These are phyloP conservation scores for Beauveria medogensis DNA, from an alignment of 2,329 filamentous ascomycete genomes.

Conservation along the genomic window DNA sequence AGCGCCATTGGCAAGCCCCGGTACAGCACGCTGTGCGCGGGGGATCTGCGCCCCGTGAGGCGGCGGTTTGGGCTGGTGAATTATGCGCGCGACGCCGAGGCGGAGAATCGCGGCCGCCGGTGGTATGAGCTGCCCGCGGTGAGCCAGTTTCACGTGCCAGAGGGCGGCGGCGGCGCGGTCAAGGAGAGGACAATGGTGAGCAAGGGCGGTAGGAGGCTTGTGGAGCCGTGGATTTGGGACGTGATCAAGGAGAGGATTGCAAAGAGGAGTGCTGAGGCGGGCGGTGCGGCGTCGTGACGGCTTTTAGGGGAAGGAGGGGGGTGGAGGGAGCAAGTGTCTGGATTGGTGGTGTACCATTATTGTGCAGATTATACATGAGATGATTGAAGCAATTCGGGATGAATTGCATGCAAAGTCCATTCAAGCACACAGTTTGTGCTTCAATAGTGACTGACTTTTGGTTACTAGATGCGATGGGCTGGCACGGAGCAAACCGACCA, in stretches of 20 bases:
- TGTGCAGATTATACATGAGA: too few species aligned
- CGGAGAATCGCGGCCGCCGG: constrained; percentile 25
- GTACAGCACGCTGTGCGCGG: constrained; percentile 34
- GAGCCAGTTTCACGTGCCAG: constrained; percentile 30
- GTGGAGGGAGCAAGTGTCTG: neutral
- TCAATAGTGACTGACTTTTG: too few species aligned
- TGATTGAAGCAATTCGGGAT: too few species aligned
- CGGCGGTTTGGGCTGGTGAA: constrained; percentile 33
- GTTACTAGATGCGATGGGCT: too few species aligned
- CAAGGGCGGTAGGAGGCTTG: constrained; percentile 18
- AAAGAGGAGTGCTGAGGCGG: neutral
- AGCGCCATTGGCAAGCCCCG: constrained; percentile 47
- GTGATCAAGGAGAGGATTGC: constrained; percentile 26
- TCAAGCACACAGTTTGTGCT: too few species aligned
- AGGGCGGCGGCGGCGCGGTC: neutral
- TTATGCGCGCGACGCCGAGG: constrained; percentile 27
- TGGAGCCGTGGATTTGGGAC: constrained; percentile 35
- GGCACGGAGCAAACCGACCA: too few species aligned
- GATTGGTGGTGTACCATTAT: too few species aligned
- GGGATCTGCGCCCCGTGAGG: constrained; percentile 25
- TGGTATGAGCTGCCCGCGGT: constrained; percentile 36
- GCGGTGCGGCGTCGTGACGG: neutral
- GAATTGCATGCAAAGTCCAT: too few species aligned
- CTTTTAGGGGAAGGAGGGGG: too few species aligned
- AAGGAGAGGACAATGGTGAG: too few species aligned